A percentile compares a stretch with the other conserved stretches of the same genome.
Evolutionary conservation across 140 eudicot species (phyloP).

Genomic region (Erigeron philadelphicus): DNA sequence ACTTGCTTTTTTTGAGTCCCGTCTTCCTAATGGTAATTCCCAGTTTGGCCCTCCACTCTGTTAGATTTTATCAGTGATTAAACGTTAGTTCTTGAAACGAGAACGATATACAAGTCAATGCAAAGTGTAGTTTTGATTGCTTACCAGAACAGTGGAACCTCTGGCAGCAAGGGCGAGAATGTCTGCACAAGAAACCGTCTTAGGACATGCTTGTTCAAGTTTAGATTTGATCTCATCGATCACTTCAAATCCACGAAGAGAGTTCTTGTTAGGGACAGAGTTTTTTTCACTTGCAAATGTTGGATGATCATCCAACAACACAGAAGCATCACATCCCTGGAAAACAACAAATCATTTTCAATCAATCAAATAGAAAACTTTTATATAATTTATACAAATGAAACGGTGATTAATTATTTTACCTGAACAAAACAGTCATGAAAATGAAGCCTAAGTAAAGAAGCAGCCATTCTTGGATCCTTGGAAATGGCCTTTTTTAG

Average conservation of each 20-base stretch:
- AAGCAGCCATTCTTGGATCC: conserved; percentile 83
- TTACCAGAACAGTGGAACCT: conserved; percentile 75
- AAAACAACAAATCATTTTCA: background rate
- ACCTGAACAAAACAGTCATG: conserved; percentile 96
- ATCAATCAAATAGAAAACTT: no score
- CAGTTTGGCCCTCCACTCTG: conserved; percentile 94
- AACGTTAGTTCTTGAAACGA: conserved; percentile 7
- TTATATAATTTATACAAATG: no score
- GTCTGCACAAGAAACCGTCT: conserved; percentile 90
- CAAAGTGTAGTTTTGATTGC: conserved; percentile 14
- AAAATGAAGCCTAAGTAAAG: conserved; percentile 90
- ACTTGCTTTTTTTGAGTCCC: conserved; percentile 80
- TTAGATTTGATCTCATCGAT: conserved; percentile 80
- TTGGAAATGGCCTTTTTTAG: conserved; percentile 54
- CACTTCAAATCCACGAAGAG: conserved; percentile 79
- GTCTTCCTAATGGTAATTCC: conserved; percentile 88
- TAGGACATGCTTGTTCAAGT: conserved; percentile 82
- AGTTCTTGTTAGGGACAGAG: conserved; percentile 72
- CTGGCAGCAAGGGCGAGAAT: conserved; percentile 85
- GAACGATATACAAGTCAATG: background rate
- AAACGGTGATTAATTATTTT: background rate
- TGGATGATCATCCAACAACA: conserved; percentile 66
- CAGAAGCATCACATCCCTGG: conserved; percentile 95
- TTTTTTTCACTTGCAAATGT: conserved; percentile 73
- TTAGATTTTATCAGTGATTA: conserved; percentile 12